Percentiles rank a stretch among this genome's conserved stretches.
phyloP scores from a whole-genome alignment of 148 eudicot species.

The Silene uniflora region DNA sequence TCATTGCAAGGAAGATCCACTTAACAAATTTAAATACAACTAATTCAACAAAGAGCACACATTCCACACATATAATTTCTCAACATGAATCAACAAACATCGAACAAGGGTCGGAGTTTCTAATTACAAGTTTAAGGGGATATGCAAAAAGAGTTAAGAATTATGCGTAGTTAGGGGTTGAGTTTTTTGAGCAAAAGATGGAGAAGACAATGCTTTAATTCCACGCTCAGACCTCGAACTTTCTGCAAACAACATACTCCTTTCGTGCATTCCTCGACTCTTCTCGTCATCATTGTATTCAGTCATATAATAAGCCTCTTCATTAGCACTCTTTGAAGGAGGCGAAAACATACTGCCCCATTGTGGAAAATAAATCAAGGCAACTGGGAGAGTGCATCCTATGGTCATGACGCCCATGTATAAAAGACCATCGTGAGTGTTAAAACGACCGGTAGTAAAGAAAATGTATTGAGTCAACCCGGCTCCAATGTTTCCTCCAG shows the following conservation, averaged over 20 bases:
- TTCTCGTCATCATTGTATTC: slow-evolving; percentile 39
- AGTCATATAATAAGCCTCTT: slow-evolving; percentile 28
- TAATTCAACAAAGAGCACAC: background rate
- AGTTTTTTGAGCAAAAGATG: background rate
- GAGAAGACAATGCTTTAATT: background rate
- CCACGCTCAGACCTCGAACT: background rate
- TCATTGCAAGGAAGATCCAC: background rate
- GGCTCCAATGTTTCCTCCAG: slow-evolving; percentile 50
- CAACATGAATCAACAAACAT: background rate
- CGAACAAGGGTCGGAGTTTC: background rate
- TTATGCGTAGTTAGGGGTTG: background rate
- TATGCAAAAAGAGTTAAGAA: background rate
- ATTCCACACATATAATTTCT: no score
- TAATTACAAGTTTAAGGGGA: background rate
- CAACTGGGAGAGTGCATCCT: slow-evolving; percentile 29
- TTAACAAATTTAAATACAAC: background rate
- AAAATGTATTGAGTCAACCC: slow-evolving; percentile 24
- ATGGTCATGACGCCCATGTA: slow-evolving; percentile 38
- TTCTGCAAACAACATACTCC: background rate
- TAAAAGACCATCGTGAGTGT: slow-evolving; percentile 17
- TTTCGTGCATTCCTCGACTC: slow-evolving; percentile 13
- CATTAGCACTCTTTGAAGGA: slow-evolving; percentile 26
- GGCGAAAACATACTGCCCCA: slow-evolving; percentile 48
- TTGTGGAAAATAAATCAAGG: slow-evolving; percentile 37
- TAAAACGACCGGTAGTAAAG: background rate